Conservation (phyloP, 164 flowering plant species). For the Hamamelis virginiana region DNA sequence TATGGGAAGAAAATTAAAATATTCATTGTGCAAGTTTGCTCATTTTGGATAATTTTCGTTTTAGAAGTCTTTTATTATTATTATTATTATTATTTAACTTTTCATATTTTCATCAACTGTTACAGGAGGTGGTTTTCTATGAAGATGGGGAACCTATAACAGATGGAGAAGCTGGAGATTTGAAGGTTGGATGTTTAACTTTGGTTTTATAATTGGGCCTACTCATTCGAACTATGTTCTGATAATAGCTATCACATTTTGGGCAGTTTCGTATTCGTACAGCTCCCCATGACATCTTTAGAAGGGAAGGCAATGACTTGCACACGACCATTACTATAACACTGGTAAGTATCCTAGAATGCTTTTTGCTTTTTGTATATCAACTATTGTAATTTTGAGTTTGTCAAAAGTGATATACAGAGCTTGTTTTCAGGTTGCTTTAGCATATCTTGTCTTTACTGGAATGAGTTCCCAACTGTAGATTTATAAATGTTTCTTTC, state of each 20-base stretch:
- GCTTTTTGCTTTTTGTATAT: neutral
- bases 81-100: neutral
- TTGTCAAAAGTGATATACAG: neutral
- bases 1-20: too few relatives aligned
- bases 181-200: constrained; percentile 54
- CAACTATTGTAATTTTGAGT: neutral
- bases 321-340: constrained; percentile 85
- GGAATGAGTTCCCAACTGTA: too few relatives aligned
- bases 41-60: neutral
- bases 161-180: constrained; percentile 97
- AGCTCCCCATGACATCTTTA: constrained; percentile 87
- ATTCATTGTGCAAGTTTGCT: neutral
- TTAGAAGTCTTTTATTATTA: neutral
- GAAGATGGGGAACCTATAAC: constrained; percentile 96
- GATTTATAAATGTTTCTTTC: too few relatives aligned
- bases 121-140: constrained; percentile 85
- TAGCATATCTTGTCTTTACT: neutral
- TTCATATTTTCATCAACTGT: constrained; percentile 13
- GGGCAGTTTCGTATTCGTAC: constrained; percentile 84
- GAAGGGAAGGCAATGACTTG: constrained; percentile 92
- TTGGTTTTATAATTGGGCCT: neutral
- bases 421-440: neutral
- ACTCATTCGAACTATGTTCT: neutral
- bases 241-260: constrained; percentile 4
- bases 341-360: constrained; percentile 55